A percentile compares a stretch with the other conserved stretches of the same genome.
These are phyloP conservation scores for Nakazawaea laoshanensis DNA, from an alignment of 805 yeast species.

Conservation along the genomic window DNA sequence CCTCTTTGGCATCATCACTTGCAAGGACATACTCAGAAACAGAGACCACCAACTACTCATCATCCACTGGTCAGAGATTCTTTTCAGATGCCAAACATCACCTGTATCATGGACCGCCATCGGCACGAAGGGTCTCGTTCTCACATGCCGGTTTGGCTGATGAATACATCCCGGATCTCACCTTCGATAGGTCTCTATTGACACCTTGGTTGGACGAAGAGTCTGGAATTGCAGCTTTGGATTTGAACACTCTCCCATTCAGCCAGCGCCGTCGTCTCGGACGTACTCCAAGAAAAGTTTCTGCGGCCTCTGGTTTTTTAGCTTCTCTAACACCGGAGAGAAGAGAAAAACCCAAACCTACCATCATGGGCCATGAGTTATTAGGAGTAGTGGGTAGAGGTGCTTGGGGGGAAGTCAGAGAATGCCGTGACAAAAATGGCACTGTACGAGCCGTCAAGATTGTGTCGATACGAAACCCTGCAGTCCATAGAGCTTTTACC, in stretches of 20 bases:
- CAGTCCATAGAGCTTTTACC: conserved; percentile 49
- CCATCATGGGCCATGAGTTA: conserved; percentile 47
- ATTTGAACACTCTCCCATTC: conserved; percentile 49
- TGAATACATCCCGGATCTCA: conserved; percentile 70
- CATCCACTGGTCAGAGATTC: conserved; percentile 42
- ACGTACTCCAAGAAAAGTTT: too few relatives aligned
- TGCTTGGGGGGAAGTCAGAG: conserved; percentile 83
- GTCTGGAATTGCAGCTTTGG: conserved; percentile 26
- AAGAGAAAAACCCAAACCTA: too few relatives aligned
- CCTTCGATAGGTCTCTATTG: conserved; percentile 39
- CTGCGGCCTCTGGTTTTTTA: too few relatives aligned
- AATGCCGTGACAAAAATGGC: conserved; percentile 32
- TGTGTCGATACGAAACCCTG: conserved; percentile 26
- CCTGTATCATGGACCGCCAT: conserved; percentile 21
- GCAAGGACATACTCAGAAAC: conserved; percentile 58
- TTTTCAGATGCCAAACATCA: conserved; percentile 46
- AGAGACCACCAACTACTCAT: conserved; percentile 53
- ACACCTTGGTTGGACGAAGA: conserved; percentile 34
- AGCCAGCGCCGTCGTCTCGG: too few relatives aligned
- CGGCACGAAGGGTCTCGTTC: conserved; percentile 7
- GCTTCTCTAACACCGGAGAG: too few relatives aligned
- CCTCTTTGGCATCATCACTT: conserved; percentile 1
- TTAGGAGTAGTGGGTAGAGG: conserved; percentile 82
- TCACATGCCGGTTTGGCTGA: conserved; percentile 49
- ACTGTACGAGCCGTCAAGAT: conserved; percentile 20